These are phyloP conservation scores for Globisporangium spinosum DNA, from an alignment of 352 stramenopile genomes.

Conservation along the genomic window DNA sequence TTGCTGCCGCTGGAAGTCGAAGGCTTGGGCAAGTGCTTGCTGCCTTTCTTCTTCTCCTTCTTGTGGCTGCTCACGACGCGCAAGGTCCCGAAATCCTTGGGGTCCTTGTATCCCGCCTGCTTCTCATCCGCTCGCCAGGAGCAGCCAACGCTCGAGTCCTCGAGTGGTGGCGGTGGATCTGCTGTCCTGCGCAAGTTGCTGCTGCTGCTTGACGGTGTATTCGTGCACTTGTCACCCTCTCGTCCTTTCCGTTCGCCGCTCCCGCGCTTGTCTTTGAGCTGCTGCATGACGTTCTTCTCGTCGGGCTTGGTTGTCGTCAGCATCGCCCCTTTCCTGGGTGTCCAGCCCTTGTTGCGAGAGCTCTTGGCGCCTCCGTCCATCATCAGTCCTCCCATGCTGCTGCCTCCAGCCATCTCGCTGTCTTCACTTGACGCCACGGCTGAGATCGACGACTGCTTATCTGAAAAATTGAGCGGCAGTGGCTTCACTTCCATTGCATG, in stretches of 20 bases:
- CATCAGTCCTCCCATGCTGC: conserved; percentile 15
- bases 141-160: conserved; percentile 20
- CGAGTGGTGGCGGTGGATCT: conserved; percentile 18
- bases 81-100: conserved; percentile 25
- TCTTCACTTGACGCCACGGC: conserved; percentile 20
- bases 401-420: conserved; percentile 10
- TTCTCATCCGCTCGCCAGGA: conserved; percentile 18
- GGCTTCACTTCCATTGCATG: conserved; percentile 28
- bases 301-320: conserved; percentile 21
- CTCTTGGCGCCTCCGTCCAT: conserved; percentile 30
- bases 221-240: conserved; percentile 31
- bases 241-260: conserved; percentile 34
- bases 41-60: conserved; percentile 35
- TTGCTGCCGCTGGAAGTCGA: conserved; percentile 27
- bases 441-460: conserved; percentile 25
- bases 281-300: conserved; percentile 29
- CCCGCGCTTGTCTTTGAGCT: conserved; percentile 36
- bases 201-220: conserved; percentile 12
- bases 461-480: conserved; percentile 24
- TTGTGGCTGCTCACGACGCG: conserved; percentile 28
- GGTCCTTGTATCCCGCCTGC: conserved; percentile 24
- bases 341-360: conserved; percentile 36
- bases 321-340: conserved; percentile 21
- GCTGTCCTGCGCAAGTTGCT: conserved; percentile 35
- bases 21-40: conserved; percentile 41